Base-by-base conservation (phyloP, 2,329 filamentous ascomycete genomes). In the Hirsutella minnesotensis region DNA sequence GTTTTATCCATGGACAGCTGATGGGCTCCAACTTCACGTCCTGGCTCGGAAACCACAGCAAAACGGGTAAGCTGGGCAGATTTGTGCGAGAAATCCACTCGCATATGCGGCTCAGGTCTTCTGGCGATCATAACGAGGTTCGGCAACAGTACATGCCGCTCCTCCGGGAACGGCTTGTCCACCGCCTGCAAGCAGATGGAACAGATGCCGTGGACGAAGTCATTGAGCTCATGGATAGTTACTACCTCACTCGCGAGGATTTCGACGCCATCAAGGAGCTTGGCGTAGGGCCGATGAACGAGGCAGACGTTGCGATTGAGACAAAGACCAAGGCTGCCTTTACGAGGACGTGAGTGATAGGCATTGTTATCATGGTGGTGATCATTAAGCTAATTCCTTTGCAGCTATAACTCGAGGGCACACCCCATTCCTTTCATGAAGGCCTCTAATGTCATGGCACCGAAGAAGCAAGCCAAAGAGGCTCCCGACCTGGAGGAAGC, bases 391-490 rank as follows among this genome's bases (percentile, higher is more conserved):
- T 43, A 41, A 43, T 20, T 27, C 20, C 16, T 7, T n/a, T 18
- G 21, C 39, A 90, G 85, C 43, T 92, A 98, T 61, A 98, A 98
- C 53, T 65, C 74, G 46, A 83, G 82, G 65, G 81, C 81, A 16
- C 92, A 98, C 52, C 90, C 90, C 0, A 67, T 98, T 41, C 89
- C 92, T 1, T 98, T 95, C 65, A 95, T 96, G 79, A 96, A 95
- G 64, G 86, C 89, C 2, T 87, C 77, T 53, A 86, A 74, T 49
- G 75, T 92, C 15, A 61, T 78, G 9, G 83, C 79, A 3, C 79
- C 86, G 4, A 87, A 86, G 67, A 82, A 80, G 54, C 67, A 72
- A 34, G 68, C 77, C 21, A 79, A 79, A 61, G 87, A 90, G 39
- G 84, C 83, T 47, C 94, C 92, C 1, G 92, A 98, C 65, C 73